Percentiles rank a stretch among this genome's conserved stretches.
Evolutionary conservation across 768 basidiomycete genomes (phyloP).

Genomic region (Lactifluus piperatus): DNA sequence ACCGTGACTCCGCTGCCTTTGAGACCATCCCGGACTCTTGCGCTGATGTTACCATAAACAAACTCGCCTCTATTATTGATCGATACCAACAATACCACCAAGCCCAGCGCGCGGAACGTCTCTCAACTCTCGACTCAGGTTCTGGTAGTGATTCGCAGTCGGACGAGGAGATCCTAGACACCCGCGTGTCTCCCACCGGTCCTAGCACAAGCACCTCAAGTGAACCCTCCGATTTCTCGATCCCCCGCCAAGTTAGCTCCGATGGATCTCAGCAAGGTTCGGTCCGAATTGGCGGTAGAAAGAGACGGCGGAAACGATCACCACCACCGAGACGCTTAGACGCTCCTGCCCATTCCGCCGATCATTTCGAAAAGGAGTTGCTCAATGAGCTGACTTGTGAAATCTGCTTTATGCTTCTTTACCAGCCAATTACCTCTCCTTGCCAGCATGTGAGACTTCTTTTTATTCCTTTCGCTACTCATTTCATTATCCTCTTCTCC

Average conservation of each 20-base stretch:
- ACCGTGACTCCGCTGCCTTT: slow-evolving; percentile 11
- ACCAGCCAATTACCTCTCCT: slow-evolving; percentile 84
- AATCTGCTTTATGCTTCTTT: slow-evolving; percentile 80
- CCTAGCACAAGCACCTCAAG: slow-evolving; percentile 33
- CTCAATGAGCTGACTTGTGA: slow-evolving; percentile 74
- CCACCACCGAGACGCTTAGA: slow-evolving; percentile 26
- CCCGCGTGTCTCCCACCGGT: slow-evolving; percentile 23
- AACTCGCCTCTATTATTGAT: slow-evolving; percentile 39
- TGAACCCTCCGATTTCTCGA: slow-evolving; percentile 24
- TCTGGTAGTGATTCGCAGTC: slow-evolving; percentile 22
- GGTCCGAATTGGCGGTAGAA: slow-evolving; percentile 24
- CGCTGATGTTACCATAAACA: slow-evolving; percentile 51
- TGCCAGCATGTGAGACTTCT: slow-evolving; percentile 77
- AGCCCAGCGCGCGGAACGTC: neutral
- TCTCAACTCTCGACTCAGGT: slow-evolving; percentile 22
- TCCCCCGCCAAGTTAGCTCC: slow-evolving; percentile 4
- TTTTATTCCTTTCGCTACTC: slow-evolving; percentile 12
- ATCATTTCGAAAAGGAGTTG: slow-evolving; percentile 51
- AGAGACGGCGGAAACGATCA: slow-evolving; percentile 24
- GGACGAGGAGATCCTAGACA: slow-evolving; percentile 27
- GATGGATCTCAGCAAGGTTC: slow-evolving; percentile 13
- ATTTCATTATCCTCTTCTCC: neutral
- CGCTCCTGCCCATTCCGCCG: slow-evolving; percentile 24
- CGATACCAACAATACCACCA: slow-evolving; percentile 18
- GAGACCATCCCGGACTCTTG: slow-evolving; percentile 18